phyloP scores from a whole-genome alignment of 108 stramenopile species.

The Schizochytrium sp. region DNA sequence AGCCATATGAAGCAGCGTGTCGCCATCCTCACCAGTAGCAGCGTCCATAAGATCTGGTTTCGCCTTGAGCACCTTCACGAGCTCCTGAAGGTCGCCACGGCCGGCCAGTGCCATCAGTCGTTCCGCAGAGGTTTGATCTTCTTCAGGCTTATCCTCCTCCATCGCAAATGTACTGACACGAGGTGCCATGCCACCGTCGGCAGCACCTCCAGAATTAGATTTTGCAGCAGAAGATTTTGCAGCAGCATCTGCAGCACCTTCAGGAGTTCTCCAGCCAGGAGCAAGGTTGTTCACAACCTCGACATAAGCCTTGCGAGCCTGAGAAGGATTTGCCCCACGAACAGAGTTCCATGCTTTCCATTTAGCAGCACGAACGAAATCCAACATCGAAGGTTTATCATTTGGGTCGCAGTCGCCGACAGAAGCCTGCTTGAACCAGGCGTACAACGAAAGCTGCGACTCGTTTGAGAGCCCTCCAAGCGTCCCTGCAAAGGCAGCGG shows the following conservation, averaged over 20 bases:
- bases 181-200: neutral
- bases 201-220: neutral
- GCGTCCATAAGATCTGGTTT: neutral
- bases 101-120: conserved; percentile 1
- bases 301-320: neutral
- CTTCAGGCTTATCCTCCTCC: conserved; percentile 18
- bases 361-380: conserved; percentile 15
- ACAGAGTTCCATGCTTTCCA: neutral
- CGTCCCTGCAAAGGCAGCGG: neutral
- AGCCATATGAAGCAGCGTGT: conserved; percentile 33
- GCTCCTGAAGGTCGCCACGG: neutral
- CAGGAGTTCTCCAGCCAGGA: conserved; percentile 6
- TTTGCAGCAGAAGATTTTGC: neutral
- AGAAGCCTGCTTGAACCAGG: neutral
- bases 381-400: neutral
- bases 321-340: neutral
- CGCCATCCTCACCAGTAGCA: neutral
- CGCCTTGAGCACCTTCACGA: conserved; percentile 16
- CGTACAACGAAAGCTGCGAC: neutral
- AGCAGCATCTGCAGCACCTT: neutral
- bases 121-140: neutral
- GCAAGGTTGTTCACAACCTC: neutral
- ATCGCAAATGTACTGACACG: neutral
- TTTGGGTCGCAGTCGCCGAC: neutral
- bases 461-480: conserved; percentile 4